A percentile compares a stretch with the other conserved stretches of the same genome.
Evolutionary conservation across 2,329 filamentous ascomycete genomes (phyloP).

Genomic region (Macroventuria anomochaeta): DNA sequence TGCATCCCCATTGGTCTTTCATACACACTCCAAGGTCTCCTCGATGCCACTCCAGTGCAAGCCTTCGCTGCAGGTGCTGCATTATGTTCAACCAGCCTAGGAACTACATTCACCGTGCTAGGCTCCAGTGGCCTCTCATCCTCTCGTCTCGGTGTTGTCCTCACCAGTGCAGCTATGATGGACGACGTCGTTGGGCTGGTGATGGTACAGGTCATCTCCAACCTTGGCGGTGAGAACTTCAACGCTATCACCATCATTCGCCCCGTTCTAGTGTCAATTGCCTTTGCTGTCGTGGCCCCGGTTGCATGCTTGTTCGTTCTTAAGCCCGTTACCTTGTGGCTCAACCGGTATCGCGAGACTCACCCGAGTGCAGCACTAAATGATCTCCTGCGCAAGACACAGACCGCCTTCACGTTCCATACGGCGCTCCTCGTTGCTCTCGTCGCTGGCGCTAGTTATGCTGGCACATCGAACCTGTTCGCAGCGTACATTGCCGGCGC

Average conservation of each 20-base stretch:
- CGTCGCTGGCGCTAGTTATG: slow-evolving; percentile 62
- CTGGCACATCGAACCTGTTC: slow-evolving; percentile 68
- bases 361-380: slow-evolving; percentile 29
- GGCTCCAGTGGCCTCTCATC: slow-evolving; percentile 65
- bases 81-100: slow-evolving; percentile 75
- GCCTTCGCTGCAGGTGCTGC: slow-evolving; percentile 76
- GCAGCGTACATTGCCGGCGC: slow-evolving; percentile 67
- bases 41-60: slow-evolving; percentile 62
- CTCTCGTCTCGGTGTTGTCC: slow-evolving; percentile 65
- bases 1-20: slow-evolving; percentile 68
- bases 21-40: slow-evolving; percentile 62
- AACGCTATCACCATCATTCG: slow-evolving; percentile 55
- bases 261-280: slow-evolving; percentile 61
- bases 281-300: slow-evolving; percentile 58
- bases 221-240: slow-evolving; percentile 59
- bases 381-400: slow-evolving; percentile 31
- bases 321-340: slow-evolving; percentile 49
- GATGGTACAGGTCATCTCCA: slow-evolving; percentile 77
- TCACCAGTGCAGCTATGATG: slow-evolving; percentile 78
- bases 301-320: slow-evolving; percentile 56
- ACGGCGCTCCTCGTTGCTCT: slow-evolving; percentile 58
- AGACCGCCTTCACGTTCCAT: slow-evolving; percentile 56
- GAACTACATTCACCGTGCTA: slow-evolving; percentile 71
- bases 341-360: slow-evolving; percentile 44
- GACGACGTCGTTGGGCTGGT: slow-evolving; percentile 80